Base-by-base conservation (phyloP, 1,284 basidiomycete species). In the Apiotrichum sp. region DNA sequence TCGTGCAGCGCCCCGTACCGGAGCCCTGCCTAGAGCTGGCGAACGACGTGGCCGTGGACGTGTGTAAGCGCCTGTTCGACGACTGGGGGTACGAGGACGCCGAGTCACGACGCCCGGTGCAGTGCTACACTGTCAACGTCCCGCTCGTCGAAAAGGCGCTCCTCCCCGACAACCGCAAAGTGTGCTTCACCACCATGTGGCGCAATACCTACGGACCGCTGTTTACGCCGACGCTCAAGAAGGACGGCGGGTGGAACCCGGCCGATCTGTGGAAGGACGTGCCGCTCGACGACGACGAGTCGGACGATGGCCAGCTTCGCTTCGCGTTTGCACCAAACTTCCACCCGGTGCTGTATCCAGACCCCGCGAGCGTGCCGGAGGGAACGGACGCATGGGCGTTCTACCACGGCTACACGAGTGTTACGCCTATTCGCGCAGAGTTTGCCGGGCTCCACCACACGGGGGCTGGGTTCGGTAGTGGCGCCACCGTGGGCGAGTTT, bases 281-380 rank as follows among this genome's bases (percentile, higher is more conserved):
- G 33, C 33, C 10, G 14, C 3, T 14, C 14, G 51, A 35, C n/a
- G 13, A 35, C 38, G 45, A 51, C n/a, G 33, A 52, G 55, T 22
- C 29, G 6, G 51, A 40, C 6, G 54, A 50, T 29, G 49, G 57
- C 16, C 69, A 58, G 56, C 78, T 93, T 50, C 75, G 81, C 35
- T 96, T 95, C 79, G 84, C 83, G 69, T 96, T 90, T 70, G 80
- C 83, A 31, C 92, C 93, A 13, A 84, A 89, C 51, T 84, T 93
- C 78, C 77, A 77, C 11, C 79, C 78, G 7, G 77, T 95, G 22
- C 80, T 95, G 53, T 81, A 80, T 47, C 88, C 89, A 1, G 71
- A 80, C 16, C 60, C 78, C 31, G 78, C 81, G 1, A 73, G 74
- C 8, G 70, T 93, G 22, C 87, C 89, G 0, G 78, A 83, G 41